Conservation (phyloP, 768 basidiomycete genomes). For the Trametes gibbosa region DNA sequence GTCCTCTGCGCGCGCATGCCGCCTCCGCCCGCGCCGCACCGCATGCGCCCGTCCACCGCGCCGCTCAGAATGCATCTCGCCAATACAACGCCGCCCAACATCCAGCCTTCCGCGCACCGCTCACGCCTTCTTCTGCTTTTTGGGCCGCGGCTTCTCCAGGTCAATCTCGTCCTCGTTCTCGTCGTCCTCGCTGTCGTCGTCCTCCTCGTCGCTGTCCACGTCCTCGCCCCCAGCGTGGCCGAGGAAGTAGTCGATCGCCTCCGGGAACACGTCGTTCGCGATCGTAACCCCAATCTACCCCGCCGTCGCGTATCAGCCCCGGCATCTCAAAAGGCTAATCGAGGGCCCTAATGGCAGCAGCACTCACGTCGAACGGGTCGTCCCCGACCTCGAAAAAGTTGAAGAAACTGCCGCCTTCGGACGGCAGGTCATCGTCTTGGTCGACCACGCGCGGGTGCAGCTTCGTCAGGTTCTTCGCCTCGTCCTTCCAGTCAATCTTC, state of each 20-base stretch:
- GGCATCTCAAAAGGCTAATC: not conserved
- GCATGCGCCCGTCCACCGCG: slow-evolving; percentile 7
- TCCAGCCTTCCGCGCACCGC: no score
- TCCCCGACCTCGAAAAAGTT: slow-evolving; percentile 73
- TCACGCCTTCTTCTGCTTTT: slow-evolving; percentile 65
- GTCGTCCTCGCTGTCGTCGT: slow-evolving; percentile 68
- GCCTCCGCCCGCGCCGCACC: not conserved
- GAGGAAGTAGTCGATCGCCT: slow-evolving; percentile 80
- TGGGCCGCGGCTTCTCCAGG: slow-evolving; percentile 76
- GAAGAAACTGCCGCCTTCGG: slow-evolving; percentile 83
- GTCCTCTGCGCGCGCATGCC: not conserved
- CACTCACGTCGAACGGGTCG: slow-evolving; percentile 67
- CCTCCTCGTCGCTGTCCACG: slow-evolving; percentile 62
- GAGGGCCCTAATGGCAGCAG: not conserved
- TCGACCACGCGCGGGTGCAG: slow-evolving; percentile 65
- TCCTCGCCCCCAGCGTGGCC: slow-evolving; percentile 62
- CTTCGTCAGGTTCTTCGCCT: slow-evolving; percentile 74
- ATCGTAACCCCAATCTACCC: slow-evolving; percentile 67
- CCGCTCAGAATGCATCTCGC: not conserved
- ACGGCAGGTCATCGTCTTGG: slow-evolving; percentile 57
- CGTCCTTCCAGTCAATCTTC: slow-evolving; percentile 81
- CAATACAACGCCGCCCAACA: not conserved
- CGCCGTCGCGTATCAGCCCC: slow-evolving; percentile 9
- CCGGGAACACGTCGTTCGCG: slow-evolving; percentile 75
- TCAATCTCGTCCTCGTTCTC: slow-evolving; percentile 87